A percentile compares a stretch with the other conserved stretches of the same genome.
These are phyloP conservation scores for Biancaea sappan DNA, from an alignment of 306 rosid species.

Conservation along the genomic window DNA sequence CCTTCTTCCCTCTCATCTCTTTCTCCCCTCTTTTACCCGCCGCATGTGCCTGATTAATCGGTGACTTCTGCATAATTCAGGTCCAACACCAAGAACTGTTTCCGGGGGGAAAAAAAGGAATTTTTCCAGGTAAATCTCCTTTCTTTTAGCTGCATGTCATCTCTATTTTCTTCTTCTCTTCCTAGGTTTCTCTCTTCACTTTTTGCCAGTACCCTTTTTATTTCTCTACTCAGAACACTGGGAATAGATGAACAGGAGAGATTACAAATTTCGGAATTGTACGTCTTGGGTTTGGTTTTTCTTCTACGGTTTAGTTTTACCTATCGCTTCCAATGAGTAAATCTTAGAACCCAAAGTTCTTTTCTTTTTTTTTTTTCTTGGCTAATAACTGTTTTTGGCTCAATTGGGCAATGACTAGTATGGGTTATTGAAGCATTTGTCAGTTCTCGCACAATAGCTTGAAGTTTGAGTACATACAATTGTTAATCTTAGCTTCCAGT, in stretches of 20 bases:
- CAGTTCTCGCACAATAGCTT: background rate
- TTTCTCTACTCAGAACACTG: conserved; percentile 4
- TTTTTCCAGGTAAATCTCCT: conserved; percentile 43
- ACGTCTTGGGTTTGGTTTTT: background rate
- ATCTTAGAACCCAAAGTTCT: conserved; percentile 18
- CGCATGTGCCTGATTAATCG: conserved; percentile 63
- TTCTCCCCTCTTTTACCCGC: conserved; percentile 39
- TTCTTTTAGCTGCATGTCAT: conserved; percentile 36
- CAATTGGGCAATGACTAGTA: background rate
- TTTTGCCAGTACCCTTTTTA: background rate
- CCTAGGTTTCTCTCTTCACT: background rate
- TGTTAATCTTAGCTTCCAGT: background rate
- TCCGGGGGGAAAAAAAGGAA: conserved; percentile 21
- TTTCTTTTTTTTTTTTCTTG: conserved; percentile 4
- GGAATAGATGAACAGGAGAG: background rate
- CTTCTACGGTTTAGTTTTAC: background rate
- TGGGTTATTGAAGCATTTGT: background rate
- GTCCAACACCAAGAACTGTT: no score
- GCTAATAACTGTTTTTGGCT: conserved; percentile 16
- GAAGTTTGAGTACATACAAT: conserved; percentile 2
- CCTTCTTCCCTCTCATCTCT: background rate
- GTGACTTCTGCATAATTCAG: conserved; percentile 54
- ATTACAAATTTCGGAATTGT: background rate
- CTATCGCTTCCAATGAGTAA: background rate
- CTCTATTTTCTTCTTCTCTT: background rate